Conservation (phyloP, 371 early-diverging fungal genomes). For the Rhizopus sp. region DNA sequence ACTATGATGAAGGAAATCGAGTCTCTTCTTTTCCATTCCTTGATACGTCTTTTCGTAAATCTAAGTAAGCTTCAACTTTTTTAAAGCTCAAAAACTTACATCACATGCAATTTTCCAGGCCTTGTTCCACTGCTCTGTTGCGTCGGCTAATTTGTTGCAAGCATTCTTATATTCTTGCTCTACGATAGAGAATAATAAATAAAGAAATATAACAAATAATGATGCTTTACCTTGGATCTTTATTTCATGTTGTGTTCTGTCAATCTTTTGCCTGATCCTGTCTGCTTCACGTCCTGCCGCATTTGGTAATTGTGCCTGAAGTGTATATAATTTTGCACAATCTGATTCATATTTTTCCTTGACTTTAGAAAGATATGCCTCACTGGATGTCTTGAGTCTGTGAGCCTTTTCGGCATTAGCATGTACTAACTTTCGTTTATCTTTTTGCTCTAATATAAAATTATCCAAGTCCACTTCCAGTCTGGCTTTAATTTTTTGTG, state of each 20-base stretch:
- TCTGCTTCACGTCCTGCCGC: conserved; percentile 35
- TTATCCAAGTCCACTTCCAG: conserved; percentile 73
- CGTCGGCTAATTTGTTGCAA: conserved; percentile 63
- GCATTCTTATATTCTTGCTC: conserved; percentile 76
- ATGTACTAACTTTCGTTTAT: conserved; percentile 57
- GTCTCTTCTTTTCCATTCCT: conserved; percentile 85
- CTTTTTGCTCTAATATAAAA: conserved; percentile 82
- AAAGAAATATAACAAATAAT: background rate
- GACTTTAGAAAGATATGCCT: conserved; percentile 40
- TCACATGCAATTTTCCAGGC: conserved; percentile 71
- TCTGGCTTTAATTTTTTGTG: conserved; percentile 74
- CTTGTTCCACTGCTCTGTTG: conserved; percentile 70
- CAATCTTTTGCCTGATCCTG: conserved; percentile 33
- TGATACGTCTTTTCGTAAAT: conserved; percentile 63
- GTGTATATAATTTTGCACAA: conserved; percentile 46
- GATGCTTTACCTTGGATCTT: conserved; percentile 30
- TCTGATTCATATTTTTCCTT: conserved; percentile 75
- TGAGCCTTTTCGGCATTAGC: conserved; percentile 57
- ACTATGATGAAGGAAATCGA: conserved; percentile 79
- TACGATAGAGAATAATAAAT: conserved; percentile 4
- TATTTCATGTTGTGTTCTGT: conserved; percentile 39
- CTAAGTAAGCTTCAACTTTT: background rate
- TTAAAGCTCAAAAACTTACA: conserved; percentile 40
- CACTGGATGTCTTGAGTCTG: conserved; percentile 53
- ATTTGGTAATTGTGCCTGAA: conserved; percentile 40